phyloP scores from a whole-genome alignment of 371 early-diverging fungal species.

The Haplosporangium sp. region DNA sequence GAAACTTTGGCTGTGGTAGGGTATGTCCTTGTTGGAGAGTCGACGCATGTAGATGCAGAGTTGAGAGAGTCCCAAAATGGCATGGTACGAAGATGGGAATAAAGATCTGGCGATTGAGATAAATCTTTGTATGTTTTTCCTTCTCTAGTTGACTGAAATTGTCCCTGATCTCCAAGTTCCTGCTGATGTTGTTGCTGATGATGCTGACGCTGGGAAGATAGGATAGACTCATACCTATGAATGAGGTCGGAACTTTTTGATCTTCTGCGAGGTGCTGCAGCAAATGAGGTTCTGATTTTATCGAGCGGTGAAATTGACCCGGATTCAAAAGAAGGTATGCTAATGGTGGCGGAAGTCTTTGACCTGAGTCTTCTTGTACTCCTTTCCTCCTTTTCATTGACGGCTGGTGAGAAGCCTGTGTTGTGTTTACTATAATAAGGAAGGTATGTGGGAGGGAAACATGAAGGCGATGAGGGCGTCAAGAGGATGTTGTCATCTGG shows the following conservation, averaged over 20 bases:
- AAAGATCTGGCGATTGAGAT: background rate
- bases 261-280: background rate
- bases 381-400: background rate
- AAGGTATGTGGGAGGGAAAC: background rate
- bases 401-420: background rate
- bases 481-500: background rate
- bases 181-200: background rate
- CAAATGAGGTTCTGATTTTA: background rate
- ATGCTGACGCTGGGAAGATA: background rate
- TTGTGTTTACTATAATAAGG: background rate
- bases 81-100: background rate
- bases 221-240: slow-evolving; percentile 11
- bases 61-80: slow-evolving; percentile 4
- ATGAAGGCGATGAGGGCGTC: background rate
- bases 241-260: background rate
- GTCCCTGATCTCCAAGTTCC: background rate
- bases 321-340: background rate
- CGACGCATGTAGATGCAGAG: slow-evolving; percentile 11
- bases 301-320: background rate
- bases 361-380: background rate
- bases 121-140: background rate
- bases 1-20: background rate
- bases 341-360: background rate
- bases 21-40: slow-evolving; percentile 9
- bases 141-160: background rate